Evolutionary conservation across 2,329 filamentous ascomycete genomes (phyloP), one percentile per base, ranked within the genome.

Genomic region (Fusarium solani-melongenae): DNA sequence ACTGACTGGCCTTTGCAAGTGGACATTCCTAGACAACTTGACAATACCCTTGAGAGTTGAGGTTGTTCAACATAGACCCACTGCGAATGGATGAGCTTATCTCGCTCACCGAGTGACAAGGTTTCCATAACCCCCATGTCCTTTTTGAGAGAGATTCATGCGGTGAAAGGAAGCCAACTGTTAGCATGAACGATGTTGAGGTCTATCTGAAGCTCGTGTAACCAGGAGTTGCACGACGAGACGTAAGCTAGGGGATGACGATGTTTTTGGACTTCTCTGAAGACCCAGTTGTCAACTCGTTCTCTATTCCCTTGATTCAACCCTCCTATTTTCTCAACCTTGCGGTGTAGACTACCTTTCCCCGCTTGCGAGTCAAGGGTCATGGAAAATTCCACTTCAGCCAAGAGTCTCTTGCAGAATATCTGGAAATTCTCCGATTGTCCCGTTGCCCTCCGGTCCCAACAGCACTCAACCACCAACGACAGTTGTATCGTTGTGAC

Each of bases 31-130:
- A 39, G 62, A 49, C 51, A 60, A 46, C 17, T 53, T 31, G 29
- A 33, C 41, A n/a, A 55, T 29, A 46, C 31, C 49, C 49, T 49
- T 38, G 31, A 4, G 46, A 36, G 29, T 62, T 38, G 51, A 14
- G 49, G 17, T 38, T 41, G 58, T 20, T 55, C 22, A 34, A 34
- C 36, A 53, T 36, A 27, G 46, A 56, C 69, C 66, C 59, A 69
- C 67, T 53, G 51, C 58, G 57, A 46, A 53, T 51, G 56, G 60
- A 51, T 36, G 61, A 62, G 59, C 68, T 71, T 71, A 69, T 73
- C 68, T 73, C 68, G 62, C 59, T 71, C 57, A 41, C 38, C 44
- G 36, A 44, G 29, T 44, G 64, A 53, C 51, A 67, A 22, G 41
- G 59, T 62, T 49, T 33, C n/a, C 10, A 51, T 34, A 59, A 60